Evolutionary conservation across 1,284 basidiomycete species (phyloP).

Genomic region (Apiotrichum veenhuisii): DNA sequence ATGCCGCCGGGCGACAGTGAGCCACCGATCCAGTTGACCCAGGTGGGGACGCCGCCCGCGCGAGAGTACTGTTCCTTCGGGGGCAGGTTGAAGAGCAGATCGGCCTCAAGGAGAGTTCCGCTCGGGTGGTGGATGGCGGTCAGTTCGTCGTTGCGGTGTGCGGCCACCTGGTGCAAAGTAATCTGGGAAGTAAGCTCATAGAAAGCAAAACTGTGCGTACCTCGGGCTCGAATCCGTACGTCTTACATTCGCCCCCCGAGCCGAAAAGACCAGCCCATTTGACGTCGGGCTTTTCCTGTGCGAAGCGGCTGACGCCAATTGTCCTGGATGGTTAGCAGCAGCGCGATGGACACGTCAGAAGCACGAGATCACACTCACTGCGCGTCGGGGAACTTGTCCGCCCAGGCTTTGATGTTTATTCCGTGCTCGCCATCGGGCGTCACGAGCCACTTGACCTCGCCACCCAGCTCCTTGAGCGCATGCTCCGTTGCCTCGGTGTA

Average conservation of each 20-base stretch:
- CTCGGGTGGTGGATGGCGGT: slow-evolving; percentile 78
- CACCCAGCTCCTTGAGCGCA: slow-evolving; percentile 67
- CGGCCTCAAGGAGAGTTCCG: slow-evolving; percentile 77
- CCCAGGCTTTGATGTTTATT: slow-evolving; percentile 50
- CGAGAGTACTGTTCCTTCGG: slow-evolving; percentile 70
- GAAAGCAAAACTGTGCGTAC: slow-evolving; percentile 44
- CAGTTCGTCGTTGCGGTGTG: slow-evolving; percentile 79
- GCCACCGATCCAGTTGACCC: slow-evolving; percentile 25
- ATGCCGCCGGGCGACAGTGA: slow-evolving; percentile 59
- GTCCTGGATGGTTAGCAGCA: slow-evolving; percentile 29
- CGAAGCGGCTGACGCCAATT: slow-evolving; percentile 50
- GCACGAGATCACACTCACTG: no score
- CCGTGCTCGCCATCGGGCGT: slow-evolving; percentile 53
- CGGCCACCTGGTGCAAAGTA: slow-evolving; percentile 65
- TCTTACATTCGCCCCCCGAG: slow-evolving; percentile 41
- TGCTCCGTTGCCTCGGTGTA: slow-evolving; percentile 67
- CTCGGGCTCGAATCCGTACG: slow-evolving; percentile 79
- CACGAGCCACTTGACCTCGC: slow-evolving; percentile 62
- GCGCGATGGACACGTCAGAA: no score
- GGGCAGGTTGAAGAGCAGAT: slow-evolving; percentile 86
- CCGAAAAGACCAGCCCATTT: slow-evolving; percentile 50
- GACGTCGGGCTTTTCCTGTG: slow-evolving; percentile 49
- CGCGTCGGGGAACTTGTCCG: slow-evolving; percentile 67
- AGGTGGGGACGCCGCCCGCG: slow-evolving; percentile 55
- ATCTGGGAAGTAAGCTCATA: slow-evolving; percentile 25